Evolutionary conservation across 2,329 filamentous ascomycete species (phyloP).

Genomic region (Penicillium fuscoglaucum): DNA sequence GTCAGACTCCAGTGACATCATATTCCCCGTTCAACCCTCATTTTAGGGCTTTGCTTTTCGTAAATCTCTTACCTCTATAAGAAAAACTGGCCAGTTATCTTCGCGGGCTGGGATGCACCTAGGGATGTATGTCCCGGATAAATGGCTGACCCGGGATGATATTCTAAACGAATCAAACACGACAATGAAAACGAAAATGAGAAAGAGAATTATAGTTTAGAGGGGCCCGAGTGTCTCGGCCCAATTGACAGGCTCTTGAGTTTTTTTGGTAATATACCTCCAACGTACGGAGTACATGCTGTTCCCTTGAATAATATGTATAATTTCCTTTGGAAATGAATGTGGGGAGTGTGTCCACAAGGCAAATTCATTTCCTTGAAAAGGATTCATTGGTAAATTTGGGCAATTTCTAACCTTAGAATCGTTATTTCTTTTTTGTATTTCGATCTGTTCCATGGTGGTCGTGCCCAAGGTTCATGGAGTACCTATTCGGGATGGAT

Average conservation of each 20-base stretch:
- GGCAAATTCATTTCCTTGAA: not conserved
- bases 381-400: not conserved
- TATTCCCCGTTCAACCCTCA: not conserved
- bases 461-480: not conserved
- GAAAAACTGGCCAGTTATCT: not conserved
- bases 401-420: not conserved
- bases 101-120: not conserved
- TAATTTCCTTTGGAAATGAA: slow-evolving; percentile 1
- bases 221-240: slow-evolving; percentile 4
- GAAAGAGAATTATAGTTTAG: not conserved
- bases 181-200: not conserved
- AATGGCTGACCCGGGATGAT: not conserved
- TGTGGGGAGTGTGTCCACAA: slow-evolving; percentile 1
- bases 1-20: slow-evolving; percentile 7
- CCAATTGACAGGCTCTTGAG: not conserved
- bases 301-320: not conserved
- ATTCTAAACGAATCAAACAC: not conserved
- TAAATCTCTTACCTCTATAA: not conserved
- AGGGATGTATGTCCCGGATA: not conserved
- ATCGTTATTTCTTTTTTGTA: not conserved
- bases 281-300: not conserved
- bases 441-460: not conserved
- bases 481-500: not conserved
- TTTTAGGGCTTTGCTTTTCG: not conserved
- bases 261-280: not conserved